phyloP scores from a whole-genome alignment of 2,329 filamentous ascomycete species.

The Talaromyces sp. region DNA sequence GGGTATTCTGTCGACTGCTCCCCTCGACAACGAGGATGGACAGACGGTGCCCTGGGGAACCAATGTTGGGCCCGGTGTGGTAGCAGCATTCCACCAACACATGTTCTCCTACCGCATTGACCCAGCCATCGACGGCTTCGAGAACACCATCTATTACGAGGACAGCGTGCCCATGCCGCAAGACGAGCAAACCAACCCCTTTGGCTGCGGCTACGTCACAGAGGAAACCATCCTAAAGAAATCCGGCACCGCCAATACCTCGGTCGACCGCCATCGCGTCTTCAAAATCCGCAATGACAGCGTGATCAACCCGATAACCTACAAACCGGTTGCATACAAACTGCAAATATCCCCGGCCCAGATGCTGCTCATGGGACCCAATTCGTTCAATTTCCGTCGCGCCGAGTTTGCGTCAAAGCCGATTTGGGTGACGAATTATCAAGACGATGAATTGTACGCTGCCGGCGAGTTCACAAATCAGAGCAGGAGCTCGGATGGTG shows the following conservation, averaged over 20 bases:
- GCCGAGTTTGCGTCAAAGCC: slow-evolving; percentile 52
- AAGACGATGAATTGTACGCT: slow-evolving; percentile 47
- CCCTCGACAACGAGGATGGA: slow-evolving; percentile 56
- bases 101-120: slow-evolving; percentile 63
- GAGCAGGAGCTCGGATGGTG: slow-evolving; percentile 35
- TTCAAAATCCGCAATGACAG: slow-evolving; percentile 55
- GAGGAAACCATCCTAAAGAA: slow-evolving; percentile 44
- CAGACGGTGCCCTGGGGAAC: slow-evolving; percentile 61
- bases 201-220: slow-evolving; percentile 52
- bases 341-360: slow-evolving; percentile 48
- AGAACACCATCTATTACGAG: slow-evolving; percentile 50
- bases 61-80: slow-evolving; percentile 61
- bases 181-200: slow-evolving; percentile 44
- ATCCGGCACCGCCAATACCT: slow-evolving; percentile 43
- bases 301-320: slow-evolving; percentile 49
- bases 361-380: slow-evolving; percentile 50
- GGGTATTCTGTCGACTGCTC: slow-evolving; percentile 60
- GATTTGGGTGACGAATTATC: slow-evolving; percentile 50
- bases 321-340: slow-evolving; percentile 51
- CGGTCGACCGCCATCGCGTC: slow-evolving; percentile 43
- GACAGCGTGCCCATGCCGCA: slow-evolving; percentile 56
- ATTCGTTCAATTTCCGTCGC: slow-evolving; percentile 45
- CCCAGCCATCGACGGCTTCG: slow-evolving; percentile 51
- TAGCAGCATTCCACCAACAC: slow-evolving; percentile 67
- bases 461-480: slow-evolving; percentile 52